Base-by-base conservation (phyloP, 2,329 filamentous ascomycete genomes). In the Drechmeria coniospora region DNA sequence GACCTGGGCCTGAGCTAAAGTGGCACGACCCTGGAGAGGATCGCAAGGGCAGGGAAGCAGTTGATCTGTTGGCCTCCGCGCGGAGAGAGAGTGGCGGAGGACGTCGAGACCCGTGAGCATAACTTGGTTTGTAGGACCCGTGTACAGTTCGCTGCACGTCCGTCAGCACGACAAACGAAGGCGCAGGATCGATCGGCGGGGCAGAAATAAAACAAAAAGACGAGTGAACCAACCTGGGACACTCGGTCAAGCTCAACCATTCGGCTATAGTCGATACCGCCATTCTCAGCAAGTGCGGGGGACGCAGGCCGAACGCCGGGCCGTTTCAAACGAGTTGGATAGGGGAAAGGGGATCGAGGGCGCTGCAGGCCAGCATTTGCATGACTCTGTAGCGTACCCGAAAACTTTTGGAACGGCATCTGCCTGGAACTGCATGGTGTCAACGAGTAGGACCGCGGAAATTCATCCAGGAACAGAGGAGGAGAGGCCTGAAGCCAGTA, bases 301-400 rank as follows among this genome's bases (percentile, higher is more conserved):
- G 63, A 68, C 16, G 56, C 49, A 24, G 63, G 54, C 23, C 60
- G 54, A 21, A 63, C 49, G 4, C 64, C 64, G 12, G 65, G 65
- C 13, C 68, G 59, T 41, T 60, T 69, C 19, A 72, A 46, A 12
- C 68, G 61, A 25, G 66, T 62, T 15, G 68, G 67, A 32, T 73
- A 72, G 14, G 65, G 65, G 34, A 66, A 72, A 1, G 68, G 68
- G 14, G 68, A 72, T 17, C 65, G 57, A 26, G 67, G 63, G n/a
- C 66, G 56, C 37, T 67, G 65, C 27, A 61, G 39, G 17, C 50
- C 44, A 24, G 42, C 43, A 14, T 63, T 62, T 13, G 50, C 47
- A 18, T 60, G 57, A 32, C 59, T 66, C 33, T 62, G 56, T 23
- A 66, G 43, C 15, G 60, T 65, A 5, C 53, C 50, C 23, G 53